phyloP scores from a whole-genome alignment of 495 filamentous ascomycete genomes.

The Rostrohypoxylon terebratum region DNA sequence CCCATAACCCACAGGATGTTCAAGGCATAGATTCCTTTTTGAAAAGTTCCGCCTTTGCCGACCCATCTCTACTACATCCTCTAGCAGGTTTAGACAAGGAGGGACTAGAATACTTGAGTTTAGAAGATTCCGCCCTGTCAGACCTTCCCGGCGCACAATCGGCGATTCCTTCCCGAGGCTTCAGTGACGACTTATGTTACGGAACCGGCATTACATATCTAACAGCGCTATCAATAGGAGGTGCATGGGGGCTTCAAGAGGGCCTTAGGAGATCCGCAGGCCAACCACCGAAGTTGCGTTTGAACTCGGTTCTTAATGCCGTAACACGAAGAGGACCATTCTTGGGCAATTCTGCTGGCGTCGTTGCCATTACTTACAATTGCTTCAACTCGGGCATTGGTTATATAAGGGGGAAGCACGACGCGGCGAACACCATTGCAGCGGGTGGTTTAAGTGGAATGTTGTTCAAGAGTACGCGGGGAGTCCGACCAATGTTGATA shows the following conservation, averaged over 20 bases:
- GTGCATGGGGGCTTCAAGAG: conserved; percentile 90
- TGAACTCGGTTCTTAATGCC: conserved; percentile 94
- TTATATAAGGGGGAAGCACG: conserved; percentile 87
- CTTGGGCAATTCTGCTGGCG: conserved; percentile 92
- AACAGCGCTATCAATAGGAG: conserved; percentile 83
- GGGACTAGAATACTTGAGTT: conserved; percentile 89
- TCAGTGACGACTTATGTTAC: conserved; percentile 98
- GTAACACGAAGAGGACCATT: conserved; percentile 95
- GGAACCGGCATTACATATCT: conserved; percentile 95
- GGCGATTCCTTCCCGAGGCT: conserved; percentile 91
- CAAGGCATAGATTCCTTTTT: conserved; percentile 88
- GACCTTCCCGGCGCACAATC: conserved; percentile 87
- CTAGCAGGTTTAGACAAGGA: conserved; percentile 92
- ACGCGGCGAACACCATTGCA: conserved; percentile 84
- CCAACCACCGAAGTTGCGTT: conserved; percentile 86
- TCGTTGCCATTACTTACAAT: conserved; percentile 95
- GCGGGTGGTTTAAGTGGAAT: conserved; percentile 90
- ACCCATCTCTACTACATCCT: conserved; percentile 91
- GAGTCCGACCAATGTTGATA: conserved; percentile 90
- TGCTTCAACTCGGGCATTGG: conserved; percentile 93
- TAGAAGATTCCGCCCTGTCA: conserved; percentile 91
- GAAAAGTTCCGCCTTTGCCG: conserved; percentile 73
- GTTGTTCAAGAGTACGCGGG: conserved; percentile 95
- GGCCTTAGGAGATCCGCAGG: conserved; percentile 78
- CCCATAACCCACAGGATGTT: conserved; percentile 75